Evolutionary conservation across 768 basidiomycete species (phyloP), one percentile per base, ranked within the genome.

Genomic region (Collybia mongolica): DNA sequence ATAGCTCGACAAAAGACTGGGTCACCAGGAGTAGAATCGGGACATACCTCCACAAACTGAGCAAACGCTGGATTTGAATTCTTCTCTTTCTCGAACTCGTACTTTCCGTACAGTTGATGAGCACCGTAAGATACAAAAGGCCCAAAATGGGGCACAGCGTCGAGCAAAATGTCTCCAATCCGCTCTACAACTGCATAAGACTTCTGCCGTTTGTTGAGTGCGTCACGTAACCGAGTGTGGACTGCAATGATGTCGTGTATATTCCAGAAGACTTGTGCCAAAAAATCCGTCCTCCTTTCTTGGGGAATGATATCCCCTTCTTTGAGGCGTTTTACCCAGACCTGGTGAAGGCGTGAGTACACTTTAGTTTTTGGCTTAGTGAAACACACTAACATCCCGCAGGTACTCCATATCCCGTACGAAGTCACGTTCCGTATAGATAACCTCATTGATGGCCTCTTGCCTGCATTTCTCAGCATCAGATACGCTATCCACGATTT

Each of bases 81-180:
- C 75, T 98, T 98, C 77, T 98, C 97, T 77, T 92, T 96, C 75
- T 99, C 97, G 66, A 99, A 98, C 71, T 98, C 95, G 65, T 93
- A 98, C 69, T 98, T 99, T 11, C 97, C 97, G 63, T 96, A 98
- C 49, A 98, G 73, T 67, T 99, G 97, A 64, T 98, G 96, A 7
- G 93, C 86, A 39, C 96, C 97, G 61, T 98, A 99, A 28, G 83
- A 83, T 42, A 98, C 94, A 61, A 98, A 99, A 1, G 97, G 97
- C 8, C 75, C 81, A 59, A 99, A 97, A 62, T 88, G 80, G 0
- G 91, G 90, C 1, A 95, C 90, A 18, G 80, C 72, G 26, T 98
- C 95, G 39, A 93, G 70, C 20, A 98, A 79, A 51, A 98, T 83
- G 68, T 99, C 97, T 0, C 93, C 93, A 48, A 99, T 88, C 48